Evolutionary conservation across 345 rosid species (phyloP).

Genomic region (Bruguiera sexangula): DNA sequence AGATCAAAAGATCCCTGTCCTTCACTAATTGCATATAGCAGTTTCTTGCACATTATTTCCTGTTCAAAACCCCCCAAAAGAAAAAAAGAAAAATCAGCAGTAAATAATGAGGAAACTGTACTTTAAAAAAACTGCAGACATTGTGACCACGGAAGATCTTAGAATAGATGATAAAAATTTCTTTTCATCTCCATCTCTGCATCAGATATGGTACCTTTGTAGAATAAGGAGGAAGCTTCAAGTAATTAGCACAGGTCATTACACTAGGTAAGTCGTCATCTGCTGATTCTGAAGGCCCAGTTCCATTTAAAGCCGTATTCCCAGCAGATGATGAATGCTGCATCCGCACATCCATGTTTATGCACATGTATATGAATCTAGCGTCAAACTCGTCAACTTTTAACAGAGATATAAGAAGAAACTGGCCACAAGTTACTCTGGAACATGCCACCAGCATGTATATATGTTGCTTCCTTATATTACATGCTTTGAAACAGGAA

Average conservation of each 20-base stretch:
- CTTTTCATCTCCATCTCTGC: background rate
- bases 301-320: slow-evolving; percentile 62
- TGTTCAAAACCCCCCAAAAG: slow-evolving; percentile 28
- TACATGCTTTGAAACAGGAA: too few relatives aligned
- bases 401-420: background rate
- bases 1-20: slow-evolving; percentile 99
- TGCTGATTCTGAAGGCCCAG: slow-evolving; percentile 71
- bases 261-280: slow-evolving; percentile 97
- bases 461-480: too few relatives aligned
- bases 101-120: background rate
- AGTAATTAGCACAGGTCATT: slow-evolving; percentile 99
- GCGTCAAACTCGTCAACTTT: background rate
- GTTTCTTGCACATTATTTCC: slow-evolving; percentile 95
- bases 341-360: slow-evolving; percentile 13
- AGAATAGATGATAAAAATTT: too few relatives aligned
- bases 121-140: background rate
- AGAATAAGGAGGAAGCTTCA: slow-evolving; percentile 97
- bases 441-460: too few relatives aligned
- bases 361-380: background rate
- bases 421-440: background rate
- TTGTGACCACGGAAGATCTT: too few relatives aligned
- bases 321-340: slow-evolving; percentile 82
- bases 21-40: slow-evolving; percentile 86
- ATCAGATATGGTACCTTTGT: slow-evolving; percentile 64
- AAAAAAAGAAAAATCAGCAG: slow-evolving; percentile 6